Percentiles rank a stretch among this genome's conserved stretches.
Conservation (phyloP, 148 eudicot species). For the Amaranthus cruentus region DNA sequence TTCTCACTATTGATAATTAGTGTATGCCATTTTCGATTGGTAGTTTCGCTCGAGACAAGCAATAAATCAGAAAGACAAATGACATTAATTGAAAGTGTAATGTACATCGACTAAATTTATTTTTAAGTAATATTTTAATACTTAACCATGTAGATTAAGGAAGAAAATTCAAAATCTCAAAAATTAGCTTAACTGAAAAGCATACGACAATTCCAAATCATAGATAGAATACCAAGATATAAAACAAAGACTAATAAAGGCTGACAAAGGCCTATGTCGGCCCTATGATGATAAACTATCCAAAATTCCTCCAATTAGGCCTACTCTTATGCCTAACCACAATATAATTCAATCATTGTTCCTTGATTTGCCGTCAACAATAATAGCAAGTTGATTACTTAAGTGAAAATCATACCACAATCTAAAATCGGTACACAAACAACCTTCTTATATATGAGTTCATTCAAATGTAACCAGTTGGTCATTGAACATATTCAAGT, state of each 20-base stretch:
- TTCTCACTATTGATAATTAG: not conserved
- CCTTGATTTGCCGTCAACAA: not conserved
- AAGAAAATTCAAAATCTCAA: not conserved
- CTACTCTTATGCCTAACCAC: not conserved
- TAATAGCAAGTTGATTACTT: not conserved
- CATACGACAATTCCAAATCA: not conserved
- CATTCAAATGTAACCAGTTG: not conserved
- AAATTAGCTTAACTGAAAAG: not conserved
- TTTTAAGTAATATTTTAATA: not conserved
- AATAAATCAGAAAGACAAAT: not conserved
- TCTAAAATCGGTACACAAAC: not conserved
- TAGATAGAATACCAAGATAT: not conserved
- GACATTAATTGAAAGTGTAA: not conserved
- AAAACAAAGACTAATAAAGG: not conserved
- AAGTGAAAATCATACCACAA: not conserved
- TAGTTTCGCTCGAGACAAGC: not conserved
- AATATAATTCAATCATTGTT: not conserved
- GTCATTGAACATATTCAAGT: not conserved
- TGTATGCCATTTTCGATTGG: too few species aligned
- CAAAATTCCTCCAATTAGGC: not conserved
- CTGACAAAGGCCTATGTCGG: not conserved
- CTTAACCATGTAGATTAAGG: not conserved
- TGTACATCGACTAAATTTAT: not conserved
- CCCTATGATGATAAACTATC: not conserved
- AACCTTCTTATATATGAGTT: not conserved